Base-by-base conservation (phyloP, 805 yeast genomes). In the Candida sonorensis region DNA sequence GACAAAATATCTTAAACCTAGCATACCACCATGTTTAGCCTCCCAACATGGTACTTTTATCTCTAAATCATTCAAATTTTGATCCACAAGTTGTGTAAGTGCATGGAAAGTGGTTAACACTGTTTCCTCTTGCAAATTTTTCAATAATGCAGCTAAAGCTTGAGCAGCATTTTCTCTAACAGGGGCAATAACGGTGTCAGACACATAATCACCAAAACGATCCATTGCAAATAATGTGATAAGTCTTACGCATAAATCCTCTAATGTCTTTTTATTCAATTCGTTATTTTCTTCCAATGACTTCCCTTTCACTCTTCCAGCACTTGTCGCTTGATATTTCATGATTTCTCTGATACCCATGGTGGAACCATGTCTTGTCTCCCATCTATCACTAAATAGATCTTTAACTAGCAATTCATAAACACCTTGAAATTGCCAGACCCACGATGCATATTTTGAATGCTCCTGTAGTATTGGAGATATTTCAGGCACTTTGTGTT, bases 181-280 rank as follows among this genome's bases (percentile, higher is more conserved):
- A 1, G 99, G 99, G 0, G 97, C 97, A 23, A 92, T 94, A 10
- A 92, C 99, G 6, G 95, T 94, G 52, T 92, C 99, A 26, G 94
- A 81, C 20, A 92, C 95, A 56, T 84, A 92, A 62, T 92, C 99
- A 29, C 97, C 97, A 59, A 92, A 92, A 46, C 97, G 63, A 59
- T 92, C 99, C 33, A 92, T 64, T 3, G 97, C 90, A 57, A 92
- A 85, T 10, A 92, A 64, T 5, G 94, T 81, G 49, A 94, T 68
- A 28, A 92, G 53, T 40, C 97, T 69, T 13, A 92, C 85, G 3
- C 94, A 81, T 36, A 90, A 65, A 57, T 92, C 97, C 55, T 92
- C 95, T 22, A 92, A 63, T 33, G 88, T 81, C 27, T 66, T 69
- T 12, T 64, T 59, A 50, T 90, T 92, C 40, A 78, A 67, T 4